A percentile compares a stretch with the other conserved stretches of the same genome.
These are phyloP conservation scores for Phytophthora pinifolia DNA, from an alignment of 352 stramenopile species.

Conservation along the genomic window DNA sequence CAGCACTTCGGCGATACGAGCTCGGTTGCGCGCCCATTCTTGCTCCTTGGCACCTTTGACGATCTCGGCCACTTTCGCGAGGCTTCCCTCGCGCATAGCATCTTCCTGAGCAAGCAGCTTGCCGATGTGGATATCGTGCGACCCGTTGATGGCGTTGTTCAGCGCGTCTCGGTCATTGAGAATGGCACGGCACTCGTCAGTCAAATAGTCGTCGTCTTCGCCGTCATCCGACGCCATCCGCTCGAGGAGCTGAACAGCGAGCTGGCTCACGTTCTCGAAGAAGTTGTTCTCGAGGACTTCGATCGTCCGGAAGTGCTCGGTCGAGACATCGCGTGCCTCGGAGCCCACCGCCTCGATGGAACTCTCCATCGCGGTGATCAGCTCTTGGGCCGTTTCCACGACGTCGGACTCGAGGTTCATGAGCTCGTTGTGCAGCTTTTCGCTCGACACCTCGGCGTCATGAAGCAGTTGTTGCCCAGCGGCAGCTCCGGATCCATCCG, in stretches of 20 bases:
- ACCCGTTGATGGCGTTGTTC: conserved; percentile 89
- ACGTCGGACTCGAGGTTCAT: conserved; percentile 91
- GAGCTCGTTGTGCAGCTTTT: conserved; percentile 85
- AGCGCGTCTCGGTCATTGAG: conserved; percentile 81
- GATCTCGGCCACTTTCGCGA: conserved; percentile 67
- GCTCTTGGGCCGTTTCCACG: conserved; percentile 70
- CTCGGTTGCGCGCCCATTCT: conserved; percentile 76
- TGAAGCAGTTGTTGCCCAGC: conserved; percentile 75
- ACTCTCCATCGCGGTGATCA: conserved; percentile 60
- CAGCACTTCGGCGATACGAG: conserved; percentile 71
- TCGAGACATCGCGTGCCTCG: conserved; percentile 64
- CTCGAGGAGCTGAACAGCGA: conserved; percentile 74
- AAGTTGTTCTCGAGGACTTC: conserved; percentile 93
- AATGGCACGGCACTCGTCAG: conserved; percentile 77
- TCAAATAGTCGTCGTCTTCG: conserved; percentile 80
- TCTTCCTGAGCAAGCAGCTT: conserved; percentile 89
- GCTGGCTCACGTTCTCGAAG: conserved; percentile 84
- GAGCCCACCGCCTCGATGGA: conserved; percentile 64
- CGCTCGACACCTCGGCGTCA: conserved; percentile 79
- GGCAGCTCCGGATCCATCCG: conserved; percentile 28
- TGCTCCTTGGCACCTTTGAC: conserved; percentile 61
- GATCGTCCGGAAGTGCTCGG: conserved; percentile 86
- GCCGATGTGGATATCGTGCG: conserved; percentile 91
- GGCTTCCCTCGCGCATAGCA: conserved; percentile 76
- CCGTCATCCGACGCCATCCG: conserved; percentile 75